These are phyloP conservation scores for Botryotinia calthae DNA, from an alignment of 2,329 filamentous ascomycete genomes.

Conservation along the genomic window DNA sequence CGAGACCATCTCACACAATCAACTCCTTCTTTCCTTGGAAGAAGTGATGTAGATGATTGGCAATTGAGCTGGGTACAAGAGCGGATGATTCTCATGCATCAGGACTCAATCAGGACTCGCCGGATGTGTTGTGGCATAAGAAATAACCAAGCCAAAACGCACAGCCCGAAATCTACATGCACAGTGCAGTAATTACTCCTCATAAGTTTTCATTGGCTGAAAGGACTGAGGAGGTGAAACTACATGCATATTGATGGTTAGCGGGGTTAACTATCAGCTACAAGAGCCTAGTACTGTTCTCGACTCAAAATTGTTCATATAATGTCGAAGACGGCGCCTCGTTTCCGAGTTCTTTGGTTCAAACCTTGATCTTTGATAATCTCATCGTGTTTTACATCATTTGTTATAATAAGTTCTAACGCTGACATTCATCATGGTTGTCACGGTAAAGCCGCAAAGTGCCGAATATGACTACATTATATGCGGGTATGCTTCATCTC, in stretches of 20 bases:
- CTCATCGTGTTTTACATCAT: not conserved
- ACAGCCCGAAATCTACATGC: not conserved
- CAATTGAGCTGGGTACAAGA: not conserved
- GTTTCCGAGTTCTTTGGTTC: not conserved
- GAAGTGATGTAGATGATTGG: too few species aligned
- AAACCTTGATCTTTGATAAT: not conserved
- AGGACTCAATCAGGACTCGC: too few species aligned
- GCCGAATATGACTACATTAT: constrained; percentile 33
- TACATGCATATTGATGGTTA: not conserved
- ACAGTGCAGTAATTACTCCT: not conserved
- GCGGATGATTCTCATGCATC: not conserved
- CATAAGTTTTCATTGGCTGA: not conserved
- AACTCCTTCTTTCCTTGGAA: not conserved
- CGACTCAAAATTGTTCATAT: not conserved
- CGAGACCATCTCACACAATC: not conserved
- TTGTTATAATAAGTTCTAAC: not conserved
- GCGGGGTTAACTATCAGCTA: not conserved
- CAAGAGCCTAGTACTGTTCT: not conserved
- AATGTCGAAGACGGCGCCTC: not conserved
- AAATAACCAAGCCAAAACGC: not conserved
- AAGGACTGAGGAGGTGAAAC: not conserved
- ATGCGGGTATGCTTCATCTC: constrained; percentile 28
- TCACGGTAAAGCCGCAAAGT: constrained; percentile 24
- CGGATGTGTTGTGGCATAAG: not conserved
- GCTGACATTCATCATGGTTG: constrained; percentile 17